A percentile compares a stretch with the other conserved stretches of the same genome.
Conservation (phyloP, 2,329 filamentous ascomycete species). For the Arthrobotrys musiformis region DNA sequence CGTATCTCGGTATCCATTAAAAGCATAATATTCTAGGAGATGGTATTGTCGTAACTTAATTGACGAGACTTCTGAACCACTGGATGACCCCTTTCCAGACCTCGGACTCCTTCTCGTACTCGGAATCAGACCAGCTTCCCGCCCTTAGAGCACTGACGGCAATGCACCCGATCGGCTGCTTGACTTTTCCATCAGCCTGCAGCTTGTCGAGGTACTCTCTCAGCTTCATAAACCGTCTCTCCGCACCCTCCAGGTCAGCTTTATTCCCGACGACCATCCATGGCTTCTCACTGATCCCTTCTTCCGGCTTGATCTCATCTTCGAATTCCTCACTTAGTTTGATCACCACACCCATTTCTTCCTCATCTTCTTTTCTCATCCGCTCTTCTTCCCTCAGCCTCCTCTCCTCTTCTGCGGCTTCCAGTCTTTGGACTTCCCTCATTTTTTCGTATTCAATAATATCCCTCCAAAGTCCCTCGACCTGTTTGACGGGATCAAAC, state of each 20-base stretch:
- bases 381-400: constrained; percentile 41
- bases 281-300: constrained; percentile 76
- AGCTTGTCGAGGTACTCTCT: constrained; percentile 77
- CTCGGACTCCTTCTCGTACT: constrained; percentile 38
- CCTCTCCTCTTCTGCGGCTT: constrained; percentile 56
- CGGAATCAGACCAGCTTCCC: constrained; percentile 34
- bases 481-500: constrained; percentile 79
- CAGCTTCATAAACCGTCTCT: constrained; percentile 78
- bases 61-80: constrained; percentile 50
- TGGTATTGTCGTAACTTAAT: neutral
- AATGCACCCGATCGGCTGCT: constrained; percentile 43
- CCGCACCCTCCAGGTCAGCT: constrained; percentile 81
- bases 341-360: constrained; percentile 24
- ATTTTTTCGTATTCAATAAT: constrained; percentile 79
- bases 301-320: constrained; percentile 14
- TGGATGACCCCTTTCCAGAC: constrained; percentile 44
- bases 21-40: neutral
- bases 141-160: constrained; percentile 52
- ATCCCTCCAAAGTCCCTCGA: constrained; percentile 88
- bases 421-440: constrained; percentile 55
- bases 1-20: no score
- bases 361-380: constrained; percentile 25
- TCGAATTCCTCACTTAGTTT: constrained; percentile 13
- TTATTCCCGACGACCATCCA: constrained; percentile 98
- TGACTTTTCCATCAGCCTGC: constrained; percentile 61